These are phyloP conservation scores for Mucor piriformis DNA, from an alignment of 371 early-diverging fungal species.

Conservation along the genomic window DNA sequence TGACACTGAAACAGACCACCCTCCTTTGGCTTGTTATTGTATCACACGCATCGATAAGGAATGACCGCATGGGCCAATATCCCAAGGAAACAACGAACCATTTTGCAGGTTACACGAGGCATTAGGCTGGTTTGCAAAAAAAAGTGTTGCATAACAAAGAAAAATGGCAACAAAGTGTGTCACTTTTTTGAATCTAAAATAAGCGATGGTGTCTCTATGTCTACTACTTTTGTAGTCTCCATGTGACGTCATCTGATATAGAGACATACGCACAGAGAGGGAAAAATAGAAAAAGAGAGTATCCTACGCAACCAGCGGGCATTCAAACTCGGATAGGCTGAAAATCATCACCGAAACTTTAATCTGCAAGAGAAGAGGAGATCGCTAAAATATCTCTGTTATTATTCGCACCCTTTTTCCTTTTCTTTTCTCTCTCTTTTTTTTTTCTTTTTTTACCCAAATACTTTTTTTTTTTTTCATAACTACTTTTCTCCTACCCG, in stretches of 20 bases:
- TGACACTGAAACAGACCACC: no score
- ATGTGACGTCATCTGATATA: no score
- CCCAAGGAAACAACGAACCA: no score
- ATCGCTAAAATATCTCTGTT: slow-evolving; percentile 3
- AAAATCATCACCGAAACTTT: slow-evolving; percentile 29
- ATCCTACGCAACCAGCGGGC: not conserved
- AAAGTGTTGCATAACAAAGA: not conserved
- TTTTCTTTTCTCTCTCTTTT: slow-evolving; percentile 11
- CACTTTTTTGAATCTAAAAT: no score
- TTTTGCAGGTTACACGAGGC: not conserved
- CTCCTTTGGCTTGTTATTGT: no score
- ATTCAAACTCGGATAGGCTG: slow-evolving; percentile 15
- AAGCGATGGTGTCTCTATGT: no score
- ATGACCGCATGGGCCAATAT: slow-evolving; percentile 3
- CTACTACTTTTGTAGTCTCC: no score
- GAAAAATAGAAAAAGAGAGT: not conserved
- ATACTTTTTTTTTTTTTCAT: slow-evolving; percentile 24
- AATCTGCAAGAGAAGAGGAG: slow-evolving; percentile 15
- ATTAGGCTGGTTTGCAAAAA: not conserved
- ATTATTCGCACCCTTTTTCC: slow-evolving; percentile 1
- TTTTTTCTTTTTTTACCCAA: slow-evolving; percentile 8
- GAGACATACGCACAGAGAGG: no score
- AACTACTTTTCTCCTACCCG: slow-evolving; percentile 8
- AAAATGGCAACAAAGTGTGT: not conserved
- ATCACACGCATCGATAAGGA: no score